Evolutionary conservation across 176 grass and related monocot genomes (phyloP).

Genomic region (Eragrostis nindensis): DNA sequence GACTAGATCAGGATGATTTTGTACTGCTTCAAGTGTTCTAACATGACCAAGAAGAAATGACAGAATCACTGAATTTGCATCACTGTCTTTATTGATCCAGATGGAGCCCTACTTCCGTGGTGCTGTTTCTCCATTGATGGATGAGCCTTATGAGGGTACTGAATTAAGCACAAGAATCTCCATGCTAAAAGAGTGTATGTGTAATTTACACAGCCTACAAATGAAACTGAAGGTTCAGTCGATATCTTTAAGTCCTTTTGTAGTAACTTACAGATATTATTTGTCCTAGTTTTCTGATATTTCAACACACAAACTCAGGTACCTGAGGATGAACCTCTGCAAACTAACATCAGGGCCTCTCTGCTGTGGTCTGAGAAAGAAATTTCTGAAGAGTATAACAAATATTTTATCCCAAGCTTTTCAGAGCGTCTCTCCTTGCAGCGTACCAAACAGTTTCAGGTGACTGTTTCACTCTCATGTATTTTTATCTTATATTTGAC

Average conservation of each 20-base stretch:
- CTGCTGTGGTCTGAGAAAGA: constrained; percentile 71
- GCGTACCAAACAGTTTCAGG: constrained; percentile 81
- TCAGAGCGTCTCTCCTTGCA: constrained; percentile 70
- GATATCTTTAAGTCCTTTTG: constrained; percentile 25
- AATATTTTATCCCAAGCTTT: constrained; percentile 62
- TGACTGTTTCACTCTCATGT: constrained; percentile 29
- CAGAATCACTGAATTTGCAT: background rate
- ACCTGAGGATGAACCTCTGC: constrained; percentile 68
- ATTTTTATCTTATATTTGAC: no score
- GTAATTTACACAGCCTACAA: constrained; percentile 79
- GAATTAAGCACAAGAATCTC: constrained; percentile 58
- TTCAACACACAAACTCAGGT: constrained; percentile 50
- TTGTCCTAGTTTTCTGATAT: constrained; percentile 15
- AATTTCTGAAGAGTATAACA: constrained; percentile 39
- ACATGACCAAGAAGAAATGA: no score
- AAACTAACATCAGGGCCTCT: constrained; percentile 75
- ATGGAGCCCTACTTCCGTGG: constrained; percentile 92
- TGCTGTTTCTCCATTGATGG: constrained; percentile 64
- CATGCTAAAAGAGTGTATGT: constrained; percentile 65
- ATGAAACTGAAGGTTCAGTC: constrained; percentile 78
- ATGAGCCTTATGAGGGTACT: constrained; percentile 45
- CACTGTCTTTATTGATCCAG: constrained; percentile 64
- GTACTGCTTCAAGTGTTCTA: constrained; percentile 17
- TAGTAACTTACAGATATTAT: constrained; percentile 6
- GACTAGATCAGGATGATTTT: constrained; percentile 15